Conservation (phyloP, 345 rosid species). For the Hypericum perforatum region DNA sequence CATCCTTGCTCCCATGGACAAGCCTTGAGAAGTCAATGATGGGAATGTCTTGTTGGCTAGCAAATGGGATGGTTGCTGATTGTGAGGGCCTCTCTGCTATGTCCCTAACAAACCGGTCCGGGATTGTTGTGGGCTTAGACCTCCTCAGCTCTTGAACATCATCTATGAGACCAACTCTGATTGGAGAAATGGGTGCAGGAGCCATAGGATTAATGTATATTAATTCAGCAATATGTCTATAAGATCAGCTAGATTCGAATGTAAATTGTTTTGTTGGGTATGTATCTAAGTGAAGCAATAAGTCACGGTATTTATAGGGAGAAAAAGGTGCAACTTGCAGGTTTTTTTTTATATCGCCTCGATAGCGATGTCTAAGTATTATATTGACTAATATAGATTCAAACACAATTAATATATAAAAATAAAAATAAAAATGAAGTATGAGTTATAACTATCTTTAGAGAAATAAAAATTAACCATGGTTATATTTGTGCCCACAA, state of each 20-base stretch:
- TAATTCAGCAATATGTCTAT: no score
- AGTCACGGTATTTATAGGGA: conserved; percentile 1
- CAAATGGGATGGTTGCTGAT: conserved; percentile 14
- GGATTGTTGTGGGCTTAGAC: conserved; percentile 46
- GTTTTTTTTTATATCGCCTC: no score
- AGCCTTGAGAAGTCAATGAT: conserved; percentile 61
- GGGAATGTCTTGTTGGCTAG: conserved; percentile 35
- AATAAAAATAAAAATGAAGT: no score
- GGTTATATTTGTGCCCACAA: no score
- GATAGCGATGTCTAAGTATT: no score
- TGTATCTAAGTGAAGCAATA: background rate
- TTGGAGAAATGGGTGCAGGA: conserved; percentile 39
- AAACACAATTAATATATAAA: no score
- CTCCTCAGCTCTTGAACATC: conserved; percentile 87
- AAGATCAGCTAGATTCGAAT: background rate
- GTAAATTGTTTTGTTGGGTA: background rate
- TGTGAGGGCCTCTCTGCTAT: conserved; percentile 42
- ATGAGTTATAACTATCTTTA: no score
- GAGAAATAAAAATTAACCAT: no score
- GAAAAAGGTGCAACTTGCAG: no score
- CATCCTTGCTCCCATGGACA: conserved; percentile 25
- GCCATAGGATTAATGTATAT: conserved; percentile 33
- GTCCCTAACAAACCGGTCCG: conserved; percentile 68
- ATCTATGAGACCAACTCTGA: conserved; percentile 69
- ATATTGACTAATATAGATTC: no score